phyloP scores from a whole-genome alignment of 2,329 filamentous ascomycete species.

The Fusarium duplospermum region DNA sequence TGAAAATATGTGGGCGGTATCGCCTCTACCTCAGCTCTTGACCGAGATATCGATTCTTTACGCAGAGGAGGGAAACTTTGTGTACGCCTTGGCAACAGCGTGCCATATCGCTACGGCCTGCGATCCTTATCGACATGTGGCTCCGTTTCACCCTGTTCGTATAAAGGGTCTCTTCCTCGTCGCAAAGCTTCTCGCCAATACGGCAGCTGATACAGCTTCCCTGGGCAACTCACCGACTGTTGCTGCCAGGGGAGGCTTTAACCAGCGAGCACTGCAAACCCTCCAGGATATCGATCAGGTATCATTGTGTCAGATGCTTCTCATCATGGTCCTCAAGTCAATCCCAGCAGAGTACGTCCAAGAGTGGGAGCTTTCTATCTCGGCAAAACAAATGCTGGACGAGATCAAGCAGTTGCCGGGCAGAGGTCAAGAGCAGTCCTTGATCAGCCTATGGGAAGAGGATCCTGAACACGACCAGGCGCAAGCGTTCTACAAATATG shows the following conservation, averaged over 20 bases:
- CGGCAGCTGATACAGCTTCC: slow-evolving; percentile 54
- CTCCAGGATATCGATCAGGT: slow-evolving; percentile 63
- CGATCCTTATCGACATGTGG: slow-evolving; percentile 62
- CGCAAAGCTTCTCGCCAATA: slow-evolving; percentile 64
- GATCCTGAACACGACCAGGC: slow-evolving; percentile 55
- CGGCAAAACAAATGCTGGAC: slow-evolving; percentile 59
- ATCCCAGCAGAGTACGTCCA: slow-evolving; percentile 56
- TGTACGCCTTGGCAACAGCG: slow-evolving; percentile 58
- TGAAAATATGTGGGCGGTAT: slow-evolving; percentile 58
- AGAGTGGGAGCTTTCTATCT: slow-evolving; percentile 58
- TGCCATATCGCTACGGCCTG: slow-evolving; percentile 61
- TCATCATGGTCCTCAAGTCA: slow-evolving; percentile 60
- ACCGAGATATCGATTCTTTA: slow-evolving; percentile 60
- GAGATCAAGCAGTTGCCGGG: slow-evolving; percentile 61
- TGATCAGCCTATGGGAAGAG: slow-evolving; percentile 58
- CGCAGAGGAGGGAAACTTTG: slow-evolving; percentile 54
- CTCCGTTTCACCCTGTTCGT: slow-evolving; percentile 62
- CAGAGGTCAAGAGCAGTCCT: slow-evolving; percentile 56
- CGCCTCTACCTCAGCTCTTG: slow-evolving; percentile 60
- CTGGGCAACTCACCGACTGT: slow-evolving; percentile 42
- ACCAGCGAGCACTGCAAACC: slow-evolving; percentile 41
- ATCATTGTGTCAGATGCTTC: slow-evolving; percentile 64
- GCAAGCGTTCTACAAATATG: slow-evolving; percentile 60
- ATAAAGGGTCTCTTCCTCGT: slow-evolving; percentile 64
- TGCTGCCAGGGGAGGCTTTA: slow-evolving; percentile 36